phyloP scores from a whole-genome alignment of 2,329 filamentous ascomycete genomes.

The Fusarium sororula region DNA sequence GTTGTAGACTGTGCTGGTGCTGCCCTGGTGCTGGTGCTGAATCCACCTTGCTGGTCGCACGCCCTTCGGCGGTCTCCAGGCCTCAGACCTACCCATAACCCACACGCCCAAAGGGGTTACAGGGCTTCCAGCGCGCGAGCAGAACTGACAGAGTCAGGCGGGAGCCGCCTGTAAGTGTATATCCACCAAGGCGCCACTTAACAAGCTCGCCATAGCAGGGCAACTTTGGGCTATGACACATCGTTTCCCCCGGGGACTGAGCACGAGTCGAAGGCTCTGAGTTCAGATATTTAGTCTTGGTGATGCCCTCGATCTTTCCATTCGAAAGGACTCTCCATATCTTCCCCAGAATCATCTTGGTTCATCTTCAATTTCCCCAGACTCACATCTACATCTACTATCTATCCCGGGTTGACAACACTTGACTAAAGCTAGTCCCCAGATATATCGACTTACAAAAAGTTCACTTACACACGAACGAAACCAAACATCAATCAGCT shows the following conservation, averaged over 20 bases:
- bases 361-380: slow-evolving; percentile 30
- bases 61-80: slow-evolving; percentile 30
- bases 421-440: slow-evolving; percentile 18
- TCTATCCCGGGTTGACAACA: slow-evolving; percentile 4
- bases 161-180: slow-evolving; percentile 35
- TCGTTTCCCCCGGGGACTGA: slow-evolving; percentile 37
- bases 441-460: slow-evolving; percentile 18
- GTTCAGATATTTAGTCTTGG: slow-evolving; percentile 41
- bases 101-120: slow-evolving; percentile 33
- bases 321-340: slow-evolving; percentile 34
- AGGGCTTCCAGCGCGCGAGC: slow-evolving; percentile 28
- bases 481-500: slow-evolving; percentile 6
- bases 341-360: slow-evolving; percentile 31
- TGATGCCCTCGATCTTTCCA: slow-evolving; percentile 35
- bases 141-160: slow-evolving; percentile 40
- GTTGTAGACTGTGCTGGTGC: slow-evolving; percentile 24
- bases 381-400: slow-evolving; percentile 12
- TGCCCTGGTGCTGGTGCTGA: slow-evolving; percentile 17
- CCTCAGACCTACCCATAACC: slow-evolving; percentile 26
- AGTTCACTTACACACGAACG: slow-evolving; percentile 23
- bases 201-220: slow-evolving; percentile 43
- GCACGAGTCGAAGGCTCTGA: slow-evolving; percentile 25
- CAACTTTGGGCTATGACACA: slow-evolving; percentile 42
- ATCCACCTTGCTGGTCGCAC: slow-evolving; percentile 29
- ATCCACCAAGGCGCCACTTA: slow-evolving; percentile 39